A percentile compares a stretch with the other conserved stretches of the same genome.
phyloP scores from a whole-genome alignment of 257 asterid species.

The Parsonsia alboflavescens region DNA sequence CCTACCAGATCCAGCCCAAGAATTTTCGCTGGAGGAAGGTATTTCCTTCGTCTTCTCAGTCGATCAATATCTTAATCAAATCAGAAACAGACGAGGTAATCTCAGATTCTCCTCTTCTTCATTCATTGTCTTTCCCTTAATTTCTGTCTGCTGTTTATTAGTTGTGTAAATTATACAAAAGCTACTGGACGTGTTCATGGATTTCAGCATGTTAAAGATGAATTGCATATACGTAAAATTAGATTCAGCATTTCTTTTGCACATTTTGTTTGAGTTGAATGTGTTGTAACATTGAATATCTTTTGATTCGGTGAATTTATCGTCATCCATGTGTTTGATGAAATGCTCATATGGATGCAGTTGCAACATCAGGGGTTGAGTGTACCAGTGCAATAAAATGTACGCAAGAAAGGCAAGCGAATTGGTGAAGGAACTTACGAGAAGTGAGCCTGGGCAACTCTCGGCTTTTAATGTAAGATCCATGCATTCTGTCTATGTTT shows the following conservation, averaged over 20 bases:
- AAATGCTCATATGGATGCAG: slow-evolving; percentile 32
- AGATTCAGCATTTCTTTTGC: too few species aligned
- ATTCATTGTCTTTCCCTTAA: neutral
- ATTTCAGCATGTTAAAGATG: neutral
- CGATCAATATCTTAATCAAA: neutral
- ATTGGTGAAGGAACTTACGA: slow-evolving; percentile 66
- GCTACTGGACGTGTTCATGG: neutral
- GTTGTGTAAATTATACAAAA: neutral
- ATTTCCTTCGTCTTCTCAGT: neutral
- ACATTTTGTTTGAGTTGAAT: neutral
- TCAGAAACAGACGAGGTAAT: neutral
- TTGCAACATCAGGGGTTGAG: slow-evolving; percentile 19
- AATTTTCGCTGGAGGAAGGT: neutral
- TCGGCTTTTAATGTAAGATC: slow-evolving; percentile 59
- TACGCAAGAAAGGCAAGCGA: slow-evolving; percentile 69
- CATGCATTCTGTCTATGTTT: neutral
- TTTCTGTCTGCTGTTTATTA: neutral
- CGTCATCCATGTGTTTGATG: slow-evolving; percentile 31
- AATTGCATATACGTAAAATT: neutral
- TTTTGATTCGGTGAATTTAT: neutral
- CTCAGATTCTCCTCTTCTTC: neutral
- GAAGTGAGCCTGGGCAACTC: slow-evolving; percentile 70
- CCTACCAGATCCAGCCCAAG: neutral
- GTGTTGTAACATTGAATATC: neutral
- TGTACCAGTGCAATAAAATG: slow-evolving; percentile 32